Percentiles rank a stretch among this genome's conserved stretches.
Conservation (phyloP, 306 rosid genomes). For the Herpetospermum pedunculosum region DNA sequence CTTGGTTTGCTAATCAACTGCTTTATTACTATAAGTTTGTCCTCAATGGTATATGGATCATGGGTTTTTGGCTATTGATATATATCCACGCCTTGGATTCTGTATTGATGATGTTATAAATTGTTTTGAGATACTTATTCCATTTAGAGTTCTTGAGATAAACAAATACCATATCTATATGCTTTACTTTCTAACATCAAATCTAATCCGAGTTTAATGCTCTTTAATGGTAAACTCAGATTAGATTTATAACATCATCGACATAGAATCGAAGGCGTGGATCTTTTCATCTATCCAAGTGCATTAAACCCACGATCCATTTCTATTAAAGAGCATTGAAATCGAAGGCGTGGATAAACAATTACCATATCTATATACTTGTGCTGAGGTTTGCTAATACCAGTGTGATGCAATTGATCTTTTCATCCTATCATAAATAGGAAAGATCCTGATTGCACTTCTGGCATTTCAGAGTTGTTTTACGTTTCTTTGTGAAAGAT, state of each 20-base stretch:
- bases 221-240: neutral
- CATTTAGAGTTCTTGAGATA: neutral
- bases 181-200: neutral
- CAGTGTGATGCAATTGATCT: neutral
- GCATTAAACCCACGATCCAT: no score
- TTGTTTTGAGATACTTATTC: neutral
- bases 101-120: neutral
- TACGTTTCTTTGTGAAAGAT: neutral
- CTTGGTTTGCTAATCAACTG: neutral
- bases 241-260: no score
- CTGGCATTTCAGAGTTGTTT: neutral
- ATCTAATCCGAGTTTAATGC: neutral
- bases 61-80: neutral
- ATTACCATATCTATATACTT: no score
- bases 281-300: no score
- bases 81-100: neutral
- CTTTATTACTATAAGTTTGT: no score
- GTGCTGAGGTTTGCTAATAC: neutral
- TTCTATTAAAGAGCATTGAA: no score
- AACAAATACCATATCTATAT: neutral
- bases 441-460: neutral
- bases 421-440: neutral
- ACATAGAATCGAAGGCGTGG: no score
- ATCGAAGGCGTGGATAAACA: no score
- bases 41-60: neutral